phyloP scores from a whole-genome alignment of 176 grass and related monocot genomes.

The Eleusine coracana region DNA sequence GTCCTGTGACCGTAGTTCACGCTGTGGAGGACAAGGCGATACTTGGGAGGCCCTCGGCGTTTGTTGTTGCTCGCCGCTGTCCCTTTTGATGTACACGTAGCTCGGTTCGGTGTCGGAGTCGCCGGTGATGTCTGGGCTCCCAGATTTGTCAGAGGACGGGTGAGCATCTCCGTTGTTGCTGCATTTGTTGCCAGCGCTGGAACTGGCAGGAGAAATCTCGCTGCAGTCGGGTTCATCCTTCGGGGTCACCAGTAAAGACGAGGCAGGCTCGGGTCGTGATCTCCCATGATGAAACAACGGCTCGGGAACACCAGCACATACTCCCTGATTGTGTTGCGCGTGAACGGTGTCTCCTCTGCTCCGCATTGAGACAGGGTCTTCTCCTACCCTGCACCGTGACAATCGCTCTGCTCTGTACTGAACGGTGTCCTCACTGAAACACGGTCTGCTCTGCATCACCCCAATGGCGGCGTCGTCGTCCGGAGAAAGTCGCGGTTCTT shows the following conservation, averaged over 20 bases:
- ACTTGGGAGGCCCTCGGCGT: background rate
- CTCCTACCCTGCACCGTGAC: background rate
- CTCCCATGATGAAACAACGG: background rate
- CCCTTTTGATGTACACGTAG: slow-evolving; percentile 54
- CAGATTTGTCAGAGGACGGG: background rate
- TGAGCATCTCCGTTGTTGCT: background rate
- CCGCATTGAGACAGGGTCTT: background rate
- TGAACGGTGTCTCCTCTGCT: background rate
- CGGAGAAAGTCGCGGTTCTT: background rate
- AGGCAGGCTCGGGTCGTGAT: background rate
- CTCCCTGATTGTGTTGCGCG: slow-evolving; percentile 6
- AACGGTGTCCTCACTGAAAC: no score
- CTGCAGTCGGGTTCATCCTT: background rate
- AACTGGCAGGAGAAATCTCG: background rate
- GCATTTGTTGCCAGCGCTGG: background rate
- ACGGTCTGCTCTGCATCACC: background rate
- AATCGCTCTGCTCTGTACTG: background rate
- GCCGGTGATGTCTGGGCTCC: slow-evolving; percentile 25
- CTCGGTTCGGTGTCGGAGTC: slow-evolving; percentile 61
- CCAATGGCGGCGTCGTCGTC: background rate
- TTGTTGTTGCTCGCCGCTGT: slow-evolving; percentile 2
- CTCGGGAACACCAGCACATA: slow-evolving; percentile 7
- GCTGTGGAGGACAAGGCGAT: background rate
- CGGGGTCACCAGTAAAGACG: background rate
- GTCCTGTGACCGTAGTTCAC: background rate